Percentiles rank a stretch among this genome's conserved stretches.
Evolutionary conservation across 2,329 filamentous ascomycete genomes (phyloP).

Genomic region (Alternaria dauci): DNA sequence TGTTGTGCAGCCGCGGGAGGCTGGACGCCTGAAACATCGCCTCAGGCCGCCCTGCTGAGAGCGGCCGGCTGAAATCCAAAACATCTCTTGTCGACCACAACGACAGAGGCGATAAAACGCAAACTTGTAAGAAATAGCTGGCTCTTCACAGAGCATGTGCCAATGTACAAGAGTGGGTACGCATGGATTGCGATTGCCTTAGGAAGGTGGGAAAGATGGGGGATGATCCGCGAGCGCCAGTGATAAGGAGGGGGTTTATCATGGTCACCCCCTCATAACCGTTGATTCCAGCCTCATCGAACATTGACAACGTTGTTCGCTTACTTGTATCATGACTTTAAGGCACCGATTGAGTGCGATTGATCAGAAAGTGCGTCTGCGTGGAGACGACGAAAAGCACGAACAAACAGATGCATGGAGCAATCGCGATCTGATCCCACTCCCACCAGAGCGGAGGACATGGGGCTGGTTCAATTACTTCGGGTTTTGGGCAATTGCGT

Average conservation of each 20-base stretch:
- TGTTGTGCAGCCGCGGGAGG: constrained; percentile 4
- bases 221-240: background rate
- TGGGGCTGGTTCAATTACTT: constrained; percentile 56
- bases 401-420: constrained; percentile 58
- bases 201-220: background rate
- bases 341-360: constrained; percentile 30
- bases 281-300: background rate
- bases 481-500: constrained; percentile 53
- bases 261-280: background rate
- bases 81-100: background rate
- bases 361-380: constrained; percentile 48
- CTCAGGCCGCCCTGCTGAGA: background rate
- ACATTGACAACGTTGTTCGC: background rate
- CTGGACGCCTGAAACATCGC: constrained; percentile 13
- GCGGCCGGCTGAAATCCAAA: background rate
- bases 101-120: background rate
- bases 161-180: background rate
- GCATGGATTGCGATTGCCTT: background rate
- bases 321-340: constrained; percentile 13
- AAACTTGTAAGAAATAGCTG: background rate
- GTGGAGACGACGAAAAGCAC: constrained; percentile 53
- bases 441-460: constrained; percentile 51
- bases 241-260: background rate
- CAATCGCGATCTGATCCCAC: constrained; percentile 51
- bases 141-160: background rate